Percentiles rank a stretch among this genome's conserved stretches.
Conservation (phyloP, 345 rosid species). For the Boechera stricta region DNA sequence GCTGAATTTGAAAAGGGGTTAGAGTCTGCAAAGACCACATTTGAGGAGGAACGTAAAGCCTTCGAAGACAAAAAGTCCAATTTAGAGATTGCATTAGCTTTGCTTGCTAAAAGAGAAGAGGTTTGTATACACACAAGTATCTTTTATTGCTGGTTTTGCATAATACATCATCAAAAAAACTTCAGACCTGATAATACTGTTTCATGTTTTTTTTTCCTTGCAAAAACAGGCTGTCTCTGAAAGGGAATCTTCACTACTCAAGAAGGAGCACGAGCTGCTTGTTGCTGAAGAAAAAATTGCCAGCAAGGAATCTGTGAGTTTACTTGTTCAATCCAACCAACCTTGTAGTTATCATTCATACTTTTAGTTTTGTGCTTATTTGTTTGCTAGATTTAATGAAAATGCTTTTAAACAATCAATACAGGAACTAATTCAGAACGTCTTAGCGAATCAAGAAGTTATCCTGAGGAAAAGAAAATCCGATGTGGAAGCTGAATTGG, state of each 20-base stretch:
- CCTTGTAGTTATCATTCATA: constrained; percentile 20
- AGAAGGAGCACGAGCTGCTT: constrained; percentile 79
- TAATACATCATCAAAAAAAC: neutral
- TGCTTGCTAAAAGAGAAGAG: constrained; percentile 73
- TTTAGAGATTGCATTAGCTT: constrained; percentile 58
- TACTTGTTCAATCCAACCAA: constrained; percentile 28
- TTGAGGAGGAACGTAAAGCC: constrained; percentile 62
- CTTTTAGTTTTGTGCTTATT: constrained; percentile 21
- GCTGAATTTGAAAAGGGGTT: constrained; percentile 61
- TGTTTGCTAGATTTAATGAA: constrained; percentile 7
- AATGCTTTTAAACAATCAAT: constrained; percentile 27
- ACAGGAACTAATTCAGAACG: constrained; percentile 73
- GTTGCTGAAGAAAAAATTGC: constrained; percentile 72
- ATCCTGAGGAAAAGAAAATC: constrained; percentile 62
- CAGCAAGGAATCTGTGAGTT: constrained; percentile 81
- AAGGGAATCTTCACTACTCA: constrained; percentile 62
- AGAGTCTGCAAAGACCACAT: constrained; percentile 56
- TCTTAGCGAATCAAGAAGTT: constrained; percentile 64
- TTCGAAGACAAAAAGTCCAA: constrained; percentile 62
- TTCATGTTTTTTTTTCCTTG: constrained; percentile 21
- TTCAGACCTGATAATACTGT: constrained; percentile 23
- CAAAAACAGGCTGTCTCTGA: constrained; percentile 59
- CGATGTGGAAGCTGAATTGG: constrained; percentile 82
- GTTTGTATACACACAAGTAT: constrained; percentile 47
- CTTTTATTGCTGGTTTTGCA: constrained; percentile 18